These are phyloP conservation scores for Lagenidium sp. DNA, from an alignment of 352 stramenopile genomes.

Conservation along the genomic window DNA sequence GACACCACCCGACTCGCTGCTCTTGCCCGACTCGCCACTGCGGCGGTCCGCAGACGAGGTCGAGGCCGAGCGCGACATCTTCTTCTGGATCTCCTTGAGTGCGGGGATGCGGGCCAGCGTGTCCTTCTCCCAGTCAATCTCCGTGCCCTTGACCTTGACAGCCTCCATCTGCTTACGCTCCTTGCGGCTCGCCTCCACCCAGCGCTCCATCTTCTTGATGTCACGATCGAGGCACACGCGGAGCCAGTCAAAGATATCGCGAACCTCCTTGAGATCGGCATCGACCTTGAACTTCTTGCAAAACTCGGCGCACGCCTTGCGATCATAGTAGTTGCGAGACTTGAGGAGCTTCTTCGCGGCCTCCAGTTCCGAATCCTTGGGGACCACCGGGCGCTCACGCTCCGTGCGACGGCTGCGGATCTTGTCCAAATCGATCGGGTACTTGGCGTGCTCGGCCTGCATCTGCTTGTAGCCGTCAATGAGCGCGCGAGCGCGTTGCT, in stretches of 20 bases:
- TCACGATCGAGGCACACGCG: conserved; percentile 64
- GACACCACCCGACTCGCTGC: conserved; percentile 28
- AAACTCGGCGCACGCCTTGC: conserved; percentile 71
- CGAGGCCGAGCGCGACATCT: conserved; percentile 49
- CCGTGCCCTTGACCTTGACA: conserved; percentile 75
- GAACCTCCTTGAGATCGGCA: conserved; percentile 74
- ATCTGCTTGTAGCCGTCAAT: conserved; percentile 88
- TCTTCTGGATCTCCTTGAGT: conserved; percentile 79
- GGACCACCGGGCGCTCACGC: conserved; percentile 54
- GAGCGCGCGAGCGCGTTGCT: conserved; percentile 72
- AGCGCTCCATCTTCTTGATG: conserved; percentile 83
- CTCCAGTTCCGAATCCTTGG: conserved; percentile 69
- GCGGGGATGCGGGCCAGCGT: conserved; percentile 75
- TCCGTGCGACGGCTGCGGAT: conserved; percentile 70
- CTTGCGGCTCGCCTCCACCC: conserved; percentile 74
- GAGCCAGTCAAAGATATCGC: conserved; percentile 81
- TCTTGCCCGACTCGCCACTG: too few relatives aligned
- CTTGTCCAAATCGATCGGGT: conserved; percentile 72
- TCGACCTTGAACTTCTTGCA: conserved; percentile 80
- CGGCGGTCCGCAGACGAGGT: conserved; percentile 23
- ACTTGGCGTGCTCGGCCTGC: conserved; percentile 80
- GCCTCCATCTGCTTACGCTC: conserved; percentile 81
- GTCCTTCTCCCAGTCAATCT: conserved; percentile 85
- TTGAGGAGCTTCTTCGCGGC: conserved; percentile 72
- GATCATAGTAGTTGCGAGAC: conserved; percentile 86